Conservation (phyloP, 352 stramenopile species). For the Pythium volutum region DNA sequence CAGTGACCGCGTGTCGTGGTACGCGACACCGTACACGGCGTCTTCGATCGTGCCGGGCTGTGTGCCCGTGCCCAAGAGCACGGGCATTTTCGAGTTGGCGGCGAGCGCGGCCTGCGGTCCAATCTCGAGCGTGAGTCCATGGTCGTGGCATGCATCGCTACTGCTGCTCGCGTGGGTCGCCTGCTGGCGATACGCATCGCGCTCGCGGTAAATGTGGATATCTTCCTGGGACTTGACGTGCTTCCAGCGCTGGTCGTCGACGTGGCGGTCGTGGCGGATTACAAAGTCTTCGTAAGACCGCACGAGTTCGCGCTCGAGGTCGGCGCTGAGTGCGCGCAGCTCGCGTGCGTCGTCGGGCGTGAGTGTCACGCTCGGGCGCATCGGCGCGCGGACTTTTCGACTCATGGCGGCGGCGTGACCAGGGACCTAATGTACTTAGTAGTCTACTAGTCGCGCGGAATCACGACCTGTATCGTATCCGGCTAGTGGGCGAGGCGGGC, state of each 20-base stretch:
- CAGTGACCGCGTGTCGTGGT: conserved; percentile 40
- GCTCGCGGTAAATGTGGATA: conserved; percentile 38
- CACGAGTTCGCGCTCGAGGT: conserved; percentile 33
- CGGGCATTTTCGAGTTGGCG: conserved; percentile 34
- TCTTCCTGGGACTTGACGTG: conserved; percentile 20
- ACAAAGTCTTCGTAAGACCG: conserved; percentile 41
- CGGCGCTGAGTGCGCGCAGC: conserved; percentile 15
- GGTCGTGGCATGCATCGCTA: conserved; percentile 9
- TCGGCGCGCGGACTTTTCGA: conserved; percentile 9
- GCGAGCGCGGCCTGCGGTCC: conserved; percentile 42
- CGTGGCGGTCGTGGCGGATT: conserved; percentile 24
- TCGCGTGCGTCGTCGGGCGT: conserved; percentile 18
- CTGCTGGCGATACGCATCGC: conserved; percentile 8
- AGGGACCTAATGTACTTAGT: no score
- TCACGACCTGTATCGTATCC: no score
- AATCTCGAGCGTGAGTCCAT: conserved; percentile 28
- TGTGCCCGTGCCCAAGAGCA: conserved; percentile 34
- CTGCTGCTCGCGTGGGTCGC: neutral
- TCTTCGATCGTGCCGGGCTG: conserved; percentile 50
- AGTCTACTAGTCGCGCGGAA: no score
- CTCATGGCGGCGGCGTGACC: neutral
- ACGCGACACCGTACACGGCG: conserved; percentile 47
- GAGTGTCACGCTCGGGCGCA: neutral
- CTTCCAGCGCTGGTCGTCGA: conserved; percentile 40
- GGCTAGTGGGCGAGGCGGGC: no score